Base-by-base conservation (phyloP, 2,329 filamentous ascomycete genomes). In the Beauveria asiatica region DNA sequence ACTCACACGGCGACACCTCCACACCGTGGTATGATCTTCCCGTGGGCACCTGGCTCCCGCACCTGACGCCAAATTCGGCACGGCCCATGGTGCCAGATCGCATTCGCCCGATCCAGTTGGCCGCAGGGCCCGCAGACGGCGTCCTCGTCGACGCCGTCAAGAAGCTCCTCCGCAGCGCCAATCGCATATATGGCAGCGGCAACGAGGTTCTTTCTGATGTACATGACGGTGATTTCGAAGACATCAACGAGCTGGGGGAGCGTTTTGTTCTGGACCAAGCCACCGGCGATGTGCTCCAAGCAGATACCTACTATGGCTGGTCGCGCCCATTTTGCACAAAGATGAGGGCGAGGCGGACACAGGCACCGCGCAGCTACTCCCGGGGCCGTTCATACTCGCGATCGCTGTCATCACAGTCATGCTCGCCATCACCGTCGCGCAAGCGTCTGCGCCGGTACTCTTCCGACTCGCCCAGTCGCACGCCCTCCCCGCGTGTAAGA, bases 291-390 rank as follows among this genome's bases (percentile, higher is more conserved):
- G 74, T 86, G 2, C 70, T 86, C 7, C 78, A 80, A 7, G 86
- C 86, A 1, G 86, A 90, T 64, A 90, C 88, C 1, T 95, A 95
- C 71, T 95, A 95, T 69, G 92, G 91, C 62, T 96, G 92, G 92
- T 93, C 90, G 5, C 81, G 83, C 44, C 77, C 78, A 1, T 94
- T 96, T 66, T 95, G 90, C 70, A 80, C 90, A 65, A 89, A 88
- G 68, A 94, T 94, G 88, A 90, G 87, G 59, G 65, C 65, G 61
- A 53, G 59, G 62, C 5, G 64, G 63, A 5, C 62, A 64, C n/a
- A 65, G 65, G 5, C 62, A 53, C 49, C 66, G 67, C 17, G 46
- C 39, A 27, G 11, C 41, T 52, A 25, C 2, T 56, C 57, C 17
- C 63, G 62, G 42, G 61, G 59, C 10, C 70, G 73, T 4, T 76